phyloP scores from a whole-genome alignment of 345 rosid genomes.

The Populus simonii region DNA sequence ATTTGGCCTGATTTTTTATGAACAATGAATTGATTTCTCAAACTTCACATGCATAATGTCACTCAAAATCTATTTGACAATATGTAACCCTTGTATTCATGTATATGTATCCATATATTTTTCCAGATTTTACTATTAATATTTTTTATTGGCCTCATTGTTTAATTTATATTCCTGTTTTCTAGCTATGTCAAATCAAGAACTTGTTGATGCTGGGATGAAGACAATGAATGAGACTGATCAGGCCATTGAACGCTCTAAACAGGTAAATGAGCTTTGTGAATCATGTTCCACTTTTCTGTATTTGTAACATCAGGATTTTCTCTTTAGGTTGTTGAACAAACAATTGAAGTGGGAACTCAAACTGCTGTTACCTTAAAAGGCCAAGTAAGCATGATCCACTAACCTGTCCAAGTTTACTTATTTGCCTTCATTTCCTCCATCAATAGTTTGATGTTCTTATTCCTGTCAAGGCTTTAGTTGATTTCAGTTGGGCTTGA shows the following conservation, averaged over 20 bases:
- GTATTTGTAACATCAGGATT: conserved; percentile 20
- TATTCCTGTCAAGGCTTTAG: not conserved
- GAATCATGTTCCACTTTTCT: conserved; percentile 1
- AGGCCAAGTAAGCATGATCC: conserved; percentile 72
- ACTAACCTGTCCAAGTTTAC: not conserved
- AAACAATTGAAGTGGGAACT: conserved; percentile 97
- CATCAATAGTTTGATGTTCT: not conserved
- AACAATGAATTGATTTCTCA: not conserved
- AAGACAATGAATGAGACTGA: conserved; percentile 96
- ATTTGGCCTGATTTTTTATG: too few species aligned
- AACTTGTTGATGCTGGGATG: conserved; percentile 72
- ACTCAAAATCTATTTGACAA: not conserved
- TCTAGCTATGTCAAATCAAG: conserved; percentile 90
- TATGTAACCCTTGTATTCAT: not conserved
- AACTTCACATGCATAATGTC: not conserved
- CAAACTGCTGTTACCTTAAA: conserved; percentile 84
- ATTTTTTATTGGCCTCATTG: not conserved
- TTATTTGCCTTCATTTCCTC: not conserved
- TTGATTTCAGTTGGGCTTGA: not conserved
- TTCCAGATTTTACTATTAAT: not conserved
- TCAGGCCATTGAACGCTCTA: conserved; percentile 90
- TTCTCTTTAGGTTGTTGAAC: conserved; percentile 70
- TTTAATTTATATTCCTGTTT: conserved; percentile 1
- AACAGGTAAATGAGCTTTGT: conserved; percentile 47
- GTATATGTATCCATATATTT: not conserved